phyloP scores from a whole-genome alignment of 768 basidiomycete species.

The Phallus indusiatus region DNA sequence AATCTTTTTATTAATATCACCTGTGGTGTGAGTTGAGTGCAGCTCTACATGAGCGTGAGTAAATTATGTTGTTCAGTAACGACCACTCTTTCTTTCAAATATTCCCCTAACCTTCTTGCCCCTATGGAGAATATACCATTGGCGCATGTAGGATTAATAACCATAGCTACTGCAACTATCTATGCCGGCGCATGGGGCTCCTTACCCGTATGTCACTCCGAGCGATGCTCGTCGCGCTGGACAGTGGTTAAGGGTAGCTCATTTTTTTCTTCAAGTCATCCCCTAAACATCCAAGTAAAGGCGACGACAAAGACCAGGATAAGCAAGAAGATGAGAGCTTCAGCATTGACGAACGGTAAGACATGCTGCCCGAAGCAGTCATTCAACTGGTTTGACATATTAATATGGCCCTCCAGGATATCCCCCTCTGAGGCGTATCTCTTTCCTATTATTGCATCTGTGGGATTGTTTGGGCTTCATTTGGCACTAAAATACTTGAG shows the following conservation, averaged over 20 bases:
- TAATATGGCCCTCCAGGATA: conserved; percentile 44
- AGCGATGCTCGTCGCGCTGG: neutral
- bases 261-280: neutral
- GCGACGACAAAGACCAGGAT: conserved; percentile 12
- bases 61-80: too few species aligned
- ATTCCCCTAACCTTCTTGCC: neutral
- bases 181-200: conserved; percentile 64
- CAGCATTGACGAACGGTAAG: conserved; percentile 42
- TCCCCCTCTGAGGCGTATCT: conserved; percentile 64
- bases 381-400: conserved; percentile 23
- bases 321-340: conserved; percentile 39
- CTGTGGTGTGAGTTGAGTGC: too few species aligned
- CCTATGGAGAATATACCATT: conserved; percentile 6
- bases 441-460: conserved; percentile 72
- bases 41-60: too few species aligned
- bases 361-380: conserved; percentile 19
- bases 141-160: conserved; percentile 57
- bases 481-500: conserved; percentile 65
- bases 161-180: conserved; percentile 55
- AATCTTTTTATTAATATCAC: neutral
- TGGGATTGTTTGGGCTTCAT: conserved; percentile 59
- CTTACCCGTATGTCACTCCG: conserved; percentile 42
- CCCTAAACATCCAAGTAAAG: neutral
- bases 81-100: too few species aligned
- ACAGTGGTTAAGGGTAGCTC: neutral